Base-by-base conservation (phyloP, 441 rosid genomes). In the Gossypium gossypioides region DNA sequence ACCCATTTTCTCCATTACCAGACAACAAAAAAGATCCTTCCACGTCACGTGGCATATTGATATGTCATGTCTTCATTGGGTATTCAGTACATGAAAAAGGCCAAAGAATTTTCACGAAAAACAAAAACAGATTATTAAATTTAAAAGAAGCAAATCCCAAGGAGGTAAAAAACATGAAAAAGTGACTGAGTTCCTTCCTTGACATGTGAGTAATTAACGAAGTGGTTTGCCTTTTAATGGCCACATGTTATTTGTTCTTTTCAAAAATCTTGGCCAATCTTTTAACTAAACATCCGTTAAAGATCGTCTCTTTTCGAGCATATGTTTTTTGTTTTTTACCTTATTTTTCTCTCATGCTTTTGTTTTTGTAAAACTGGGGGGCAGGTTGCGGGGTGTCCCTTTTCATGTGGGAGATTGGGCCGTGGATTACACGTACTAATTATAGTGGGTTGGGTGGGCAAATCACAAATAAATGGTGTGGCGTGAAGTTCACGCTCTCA, bases 201-300 rank as follows among this genome's bases (percentile, higher is more conserved):
- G 37, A 18, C 29, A 55, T 32, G 72, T 55, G 73, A 70, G 59
- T 51, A 19, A 34, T 8, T 74, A 54, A 29, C 7, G 37, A 29
- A 51, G 44, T 46, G n/a, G 16, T 24, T 15, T 58, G 16, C 19
- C 10, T 42, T 60, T 16, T 16, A 52, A 32, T 32, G 29, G 3
- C 76, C 81, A 34, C 78, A 68, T 48, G 76, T 72, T 66, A 34
- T 15, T 72, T 61, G 2, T 56, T 42, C 25, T 58, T 46, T 65
- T 29, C 0, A 29, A 48, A 64, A 34, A 46, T 18, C 69, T 34
- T 57, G 74, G 66, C 59, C 74, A 42, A 54, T 40, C 63, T 64
- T 55, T 77, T 32, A 68, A 56, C 77, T 54, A 55, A 55, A 72
- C 54, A 52, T 24, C 27, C 51, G 76, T 42, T 40, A 13, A 52